phyloP scores from a whole-genome alignment of 768 basidiomycete genomes.

The Leccinellum albellum region DNA sequence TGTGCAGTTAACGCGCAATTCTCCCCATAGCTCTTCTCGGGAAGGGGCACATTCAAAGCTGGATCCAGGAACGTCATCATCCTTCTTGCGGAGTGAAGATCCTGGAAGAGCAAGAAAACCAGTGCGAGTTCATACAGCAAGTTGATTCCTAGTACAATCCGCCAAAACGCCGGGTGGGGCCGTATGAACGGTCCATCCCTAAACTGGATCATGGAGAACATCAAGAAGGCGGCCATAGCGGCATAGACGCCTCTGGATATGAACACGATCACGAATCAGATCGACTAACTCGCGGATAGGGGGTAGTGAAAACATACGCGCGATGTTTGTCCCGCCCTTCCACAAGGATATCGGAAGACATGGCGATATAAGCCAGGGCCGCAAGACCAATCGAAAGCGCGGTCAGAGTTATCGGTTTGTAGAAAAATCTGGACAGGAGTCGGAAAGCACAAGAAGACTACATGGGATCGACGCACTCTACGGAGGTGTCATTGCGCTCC shows the following conservation, averaged over 20 bases:
- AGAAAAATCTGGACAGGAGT: slow-evolving; percentile 67
- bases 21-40: slow-evolving; percentile 85
- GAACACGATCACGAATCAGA: slow-evolving; percentile 14
- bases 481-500: slow-evolving; percentile 75
- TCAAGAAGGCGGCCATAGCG: slow-evolving; percentile 65
- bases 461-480: slow-evolving; percentile 53
- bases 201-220: slow-evolving; percentile 85
- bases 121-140: slow-evolving; percentile 78
- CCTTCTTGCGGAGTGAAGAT: slow-evolving; percentile 66
- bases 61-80: slow-evolving; percentile 83
- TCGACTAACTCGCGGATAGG: not conserved
- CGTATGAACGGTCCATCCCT: slow-evolving; percentile 87
- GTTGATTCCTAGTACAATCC: slow-evolving; percentile 74
- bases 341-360: slow-evolving; percentile 76
- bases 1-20: slow-evolving; percentile 61
- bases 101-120: slow-evolving; percentile 85
- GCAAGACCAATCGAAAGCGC: slow-evolving; percentile 64
- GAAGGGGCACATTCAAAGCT: slow-evolving; percentile 63
- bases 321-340: slow-evolving; percentile 80
- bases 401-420: slow-evolving; percentile 77
- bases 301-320: slow-evolving; percentile 48
- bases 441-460: not conserved
- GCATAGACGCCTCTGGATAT: slow-evolving; percentile 69
- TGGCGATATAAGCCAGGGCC: slow-evolving; percentile 76
- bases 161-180: slow-evolving; percentile 86